phyloP scores from a whole-genome alignment of 1,284 basidiomycete genomes.

The Malassezia psittaci region DNA sequence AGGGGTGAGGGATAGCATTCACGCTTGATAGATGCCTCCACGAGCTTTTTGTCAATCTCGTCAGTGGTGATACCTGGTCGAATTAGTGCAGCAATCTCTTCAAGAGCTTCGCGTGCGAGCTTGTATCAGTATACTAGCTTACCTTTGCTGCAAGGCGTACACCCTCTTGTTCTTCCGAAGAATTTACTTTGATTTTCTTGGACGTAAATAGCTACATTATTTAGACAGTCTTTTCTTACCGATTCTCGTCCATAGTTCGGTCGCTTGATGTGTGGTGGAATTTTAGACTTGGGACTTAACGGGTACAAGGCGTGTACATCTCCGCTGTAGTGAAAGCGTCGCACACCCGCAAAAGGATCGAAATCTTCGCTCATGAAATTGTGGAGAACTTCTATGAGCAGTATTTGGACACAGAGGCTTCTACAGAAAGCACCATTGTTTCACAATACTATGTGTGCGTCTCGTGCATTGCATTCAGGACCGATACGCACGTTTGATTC shows the following conservation, averaged over 20 bases:
- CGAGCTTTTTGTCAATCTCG: slow-evolving; percentile 80
- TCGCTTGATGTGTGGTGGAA: slow-evolving; percentile 36
- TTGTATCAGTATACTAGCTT: slow-evolving; percentile 44
- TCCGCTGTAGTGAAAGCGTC: slow-evolving; percentile 37
- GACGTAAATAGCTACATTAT: slow-evolving; percentile 30
- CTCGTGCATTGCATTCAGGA: background rate
- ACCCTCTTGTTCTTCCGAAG: slow-evolving; percentile 31
- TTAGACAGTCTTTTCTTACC: slow-evolving; percentile 25
- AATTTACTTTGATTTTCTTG: slow-evolving; percentile 40
- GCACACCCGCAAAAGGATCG: slow-evolving; percentile 33
- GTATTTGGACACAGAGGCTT: background rate
- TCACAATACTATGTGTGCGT: background rate
- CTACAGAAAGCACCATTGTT: background rate
- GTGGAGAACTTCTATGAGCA: background rate
- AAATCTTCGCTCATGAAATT: slow-evolving; percentile 14
- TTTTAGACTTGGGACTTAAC: slow-evolving; percentile 34
- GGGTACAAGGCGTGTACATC: slow-evolving; percentile 38
- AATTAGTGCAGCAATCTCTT: slow-evolving; percentile 72
- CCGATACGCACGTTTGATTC: slow-evolving; percentile 1
- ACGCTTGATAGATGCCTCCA: slow-evolving; percentile 80
- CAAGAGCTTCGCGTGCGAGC: slow-evolving; percentile 81
- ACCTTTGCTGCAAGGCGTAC: slow-evolving; percentile 32
- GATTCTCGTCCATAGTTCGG: slow-evolving; percentile 47
- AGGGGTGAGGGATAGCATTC: slow-evolving; percentile 88
- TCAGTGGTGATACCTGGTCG: slow-evolving; percentile 88